Evolutionary conservation across 768 basidiomycete species (phyloP), one percentile per base, ranked within the genome.

Genomic region (Psilocybe tampanensis): DNA sequence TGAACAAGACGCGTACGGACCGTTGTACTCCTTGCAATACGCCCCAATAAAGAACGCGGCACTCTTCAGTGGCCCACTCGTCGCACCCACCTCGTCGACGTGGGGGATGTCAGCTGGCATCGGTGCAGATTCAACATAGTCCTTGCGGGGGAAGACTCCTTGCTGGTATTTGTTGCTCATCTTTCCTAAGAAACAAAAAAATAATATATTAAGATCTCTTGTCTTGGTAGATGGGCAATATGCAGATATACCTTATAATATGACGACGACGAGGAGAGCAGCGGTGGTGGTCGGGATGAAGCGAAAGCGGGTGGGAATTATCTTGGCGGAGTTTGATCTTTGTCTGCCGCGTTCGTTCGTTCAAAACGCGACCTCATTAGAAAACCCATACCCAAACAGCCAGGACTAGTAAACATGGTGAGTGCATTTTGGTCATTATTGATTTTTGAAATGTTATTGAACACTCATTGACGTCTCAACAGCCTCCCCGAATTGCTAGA

Each of bases 21-120:
- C 96, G 76, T 96, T 98, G 77, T 86, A 96, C 55, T 94, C 92
- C 74, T 94, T 94, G 84, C 96, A 99, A 71, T 93, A 84, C 34
- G 91, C 89, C 24, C 94, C 97, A 70, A 99, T 86, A 77, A 98
- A 98, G 84, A 98, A 98, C 8, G 94, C 90, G 1, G 96, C 94
- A 64, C 90, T 92, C 79, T 98, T 98, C 67, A 98, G 78, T 1
- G 96, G 97, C 57, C 88, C 97, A 62, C 93, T 95, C 1, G 94
- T 94, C 43, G 78, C 81, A 41, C 95, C 96, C 44, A 99, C 74
- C 74, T 99, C 97, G 58, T 85, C 80, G 34, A 98, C 92, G 67
- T 85, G 86, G 32, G 95, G 94, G 21, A 78, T 65, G 59, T 83
- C 69, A 29, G 76, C 75, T 0, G 90, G 88, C 57, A 88, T 79